Evolutionary conservation across 108 stramenopile genomes (phyloP), one percentile per base, ranked within the genome.

Genomic region (Pseudonitzschia multiseries): DNA sequence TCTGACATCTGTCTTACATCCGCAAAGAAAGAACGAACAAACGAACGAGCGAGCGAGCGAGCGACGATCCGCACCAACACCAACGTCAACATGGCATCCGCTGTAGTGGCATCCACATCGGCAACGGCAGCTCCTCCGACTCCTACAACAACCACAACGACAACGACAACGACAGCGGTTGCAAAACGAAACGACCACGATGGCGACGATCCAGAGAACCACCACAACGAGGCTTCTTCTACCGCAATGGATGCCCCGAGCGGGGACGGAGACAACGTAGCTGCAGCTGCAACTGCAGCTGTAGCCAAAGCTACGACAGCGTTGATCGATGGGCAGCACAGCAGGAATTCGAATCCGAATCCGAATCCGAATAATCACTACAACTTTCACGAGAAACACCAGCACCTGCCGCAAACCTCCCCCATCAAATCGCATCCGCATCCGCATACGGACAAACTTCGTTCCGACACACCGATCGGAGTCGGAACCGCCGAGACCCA

Each of bases 21-120:
- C n/a, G n/a, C n/a, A n/a, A n/a, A n/a, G n/a, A 9, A n/a, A n/a
- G 50, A n/a, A 51, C 50, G 50, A 51, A n/a, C n/a, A n/a, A n/a
- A n/a, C n/a, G n/a, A n/a, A n/a, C n/a, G n/a, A n/a, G n/a, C 44
- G 44, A 44, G n/a, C n/a, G n/a, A n/a, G n/a, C n/a, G n/a, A n/a
- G n/a, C n/a, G n/a, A n/a, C 48, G 18, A 50, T 0, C 48, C 48
- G 20, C 48, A 50, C 62, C 13, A 63, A 24, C 17, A 63, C 31
- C 28, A 63, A n/a, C 28, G 26, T 20, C 32, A 65, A 65, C 32
- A 65, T 65, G 64, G 64, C 64, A 65, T 65, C 64, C 42, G 64
- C 64, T 31, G 40, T 43, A 65, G 64, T 65, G 17, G 64, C 64
- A 17, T 65, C 59, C 4, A 8, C 59, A 24, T 8, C 64, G 4